Conservation (phyloP, 73 alveolate genomes). For the Paramecium pentaurelia region DNA sequence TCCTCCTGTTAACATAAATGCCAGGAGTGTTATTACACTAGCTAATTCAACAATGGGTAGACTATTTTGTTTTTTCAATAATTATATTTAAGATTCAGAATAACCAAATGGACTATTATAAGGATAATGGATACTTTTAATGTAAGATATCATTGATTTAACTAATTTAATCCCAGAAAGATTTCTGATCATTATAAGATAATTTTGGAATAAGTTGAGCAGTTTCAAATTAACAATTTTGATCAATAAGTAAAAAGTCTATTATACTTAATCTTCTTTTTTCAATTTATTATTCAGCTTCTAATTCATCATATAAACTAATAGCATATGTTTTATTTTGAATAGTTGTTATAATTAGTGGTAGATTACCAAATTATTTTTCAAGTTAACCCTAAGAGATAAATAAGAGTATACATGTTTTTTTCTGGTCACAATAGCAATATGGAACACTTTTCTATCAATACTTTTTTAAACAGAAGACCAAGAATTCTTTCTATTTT, state of each 20-base stretch:
- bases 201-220: neutral
- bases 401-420: neutral
- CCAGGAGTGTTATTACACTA: neutral
- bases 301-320: neutral
- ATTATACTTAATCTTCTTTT: neutral
- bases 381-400: neutral
- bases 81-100: neutral
- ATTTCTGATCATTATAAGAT: neutral
- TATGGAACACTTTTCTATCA: conserved; percentile 23
- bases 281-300: neutral
- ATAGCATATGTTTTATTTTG: neutral
- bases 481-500: conserved; percentile 27
- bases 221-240: neutral
- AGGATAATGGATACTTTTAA: neutral
- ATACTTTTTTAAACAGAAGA: neutral
- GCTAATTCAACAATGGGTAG: neutral
- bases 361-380: neutral
- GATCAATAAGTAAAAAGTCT: neutral
- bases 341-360: neutral
- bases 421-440: neutral
- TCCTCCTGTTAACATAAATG: neutral
- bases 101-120: neutral
- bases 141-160: neutral
- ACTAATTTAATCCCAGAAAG: neutral
- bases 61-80: neutral